Evolutionary conservation across 2,329 filamentous ascomycete species (phyloP), one percentile per base, ranked within the genome.

Genomic region (Hymenoscyphus linearis): DNA sequence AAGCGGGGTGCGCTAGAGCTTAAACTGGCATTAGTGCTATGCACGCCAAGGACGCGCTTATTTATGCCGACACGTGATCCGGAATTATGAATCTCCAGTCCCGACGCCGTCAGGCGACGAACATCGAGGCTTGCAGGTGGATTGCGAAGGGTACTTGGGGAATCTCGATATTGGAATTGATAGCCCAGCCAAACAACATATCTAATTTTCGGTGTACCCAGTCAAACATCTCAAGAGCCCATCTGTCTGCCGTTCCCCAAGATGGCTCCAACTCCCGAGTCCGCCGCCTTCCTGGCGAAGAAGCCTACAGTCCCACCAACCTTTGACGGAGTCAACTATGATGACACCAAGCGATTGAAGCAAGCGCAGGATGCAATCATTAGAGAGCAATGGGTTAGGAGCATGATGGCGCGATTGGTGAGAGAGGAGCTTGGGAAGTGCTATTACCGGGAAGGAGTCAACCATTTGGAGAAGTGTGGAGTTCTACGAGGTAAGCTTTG

Each of bases 381-480:
- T 70, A 83, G 90, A 65, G 90, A 95, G 79, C 90, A 95, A 79
- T 95, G 91, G 91, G 89, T 95, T 63, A 86, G 85, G 74, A 87
- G 88, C 74, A 95, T 95, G 90, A 95, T 93, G 90, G 89, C 88
- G 61, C 82, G 90, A 64, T 78, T 95, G 65, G 89, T 95, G 60
- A 81, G 89, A 66, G 88, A 93, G 75, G 90, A 95, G 80, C 80
- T 95, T 79, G 83, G 87, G 76, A 93, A 91, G 79, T 95, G 90
- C 80, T 95, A 95, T 77, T 85, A 86, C 76, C 82, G 85, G 68
- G 89, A 95, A 77, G 91, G 90, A 60, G 89, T 93, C 67, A 95
- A 95, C 76, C 90, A 95, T 75, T 77, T 95, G 75, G 90, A 93
- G 82, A 95, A 93, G 79, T 95, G 90, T 76, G 90, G 89, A 67